Conservation (phyloP, 352 stramenopile species). For the Globisporangium abappressorium region DNA sequence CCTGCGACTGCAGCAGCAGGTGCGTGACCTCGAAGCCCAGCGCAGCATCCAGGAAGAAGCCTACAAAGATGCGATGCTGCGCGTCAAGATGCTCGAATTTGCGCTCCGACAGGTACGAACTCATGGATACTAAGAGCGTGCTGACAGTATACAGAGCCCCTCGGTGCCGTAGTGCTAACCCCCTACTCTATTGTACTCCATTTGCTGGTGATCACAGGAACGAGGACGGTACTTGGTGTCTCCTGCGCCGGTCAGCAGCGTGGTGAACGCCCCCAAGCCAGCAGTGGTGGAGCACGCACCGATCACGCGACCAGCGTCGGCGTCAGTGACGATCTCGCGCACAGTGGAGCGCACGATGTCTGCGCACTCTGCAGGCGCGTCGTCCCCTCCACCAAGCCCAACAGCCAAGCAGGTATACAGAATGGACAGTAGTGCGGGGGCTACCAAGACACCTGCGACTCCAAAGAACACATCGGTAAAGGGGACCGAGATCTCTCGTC, state of each 20-base stretch:
- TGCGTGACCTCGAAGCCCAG: slow-evolving; percentile 78
- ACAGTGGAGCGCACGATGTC: slow-evolving; percentile 57
- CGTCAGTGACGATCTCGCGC: slow-evolving; percentile 46
- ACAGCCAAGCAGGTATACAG: slow-evolving; percentile 50
- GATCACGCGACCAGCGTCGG: slow-evolving; percentile 16
- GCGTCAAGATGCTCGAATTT: slow-evolving; percentile 89
- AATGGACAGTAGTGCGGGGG: slow-evolving; percentile 39
- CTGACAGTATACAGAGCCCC: neutral
- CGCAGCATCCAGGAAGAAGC: slow-evolving; percentile 73
- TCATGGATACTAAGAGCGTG: neutral
- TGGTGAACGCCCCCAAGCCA: slow-evolving; percentile 22
- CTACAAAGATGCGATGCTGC: slow-evolving; percentile 83
- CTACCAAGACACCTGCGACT: slow-evolving; percentile 28
- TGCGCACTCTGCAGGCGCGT: slow-evolving; percentile 34
- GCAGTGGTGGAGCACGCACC: slow-evolving; percentile 46
- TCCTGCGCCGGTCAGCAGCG: slow-evolving; percentile 60
- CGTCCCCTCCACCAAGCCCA: slow-evolving; percentile 34
- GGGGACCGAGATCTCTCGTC: slow-evolving; percentile 74
- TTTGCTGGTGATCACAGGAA: slow-evolving; percentile 26
- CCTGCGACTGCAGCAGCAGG: slow-evolving; percentile 63
- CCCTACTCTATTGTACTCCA: neutral
- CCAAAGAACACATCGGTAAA: slow-evolving; percentile 43
- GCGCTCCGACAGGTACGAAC: slow-evolving; percentile 59
- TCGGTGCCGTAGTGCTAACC: neutral
- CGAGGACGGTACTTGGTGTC: slow-evolving; percentile 77